phyloP scores from a whole-genome alignment of 768 basidiomycete genomes.

The Grammothele lineata region DNA sequence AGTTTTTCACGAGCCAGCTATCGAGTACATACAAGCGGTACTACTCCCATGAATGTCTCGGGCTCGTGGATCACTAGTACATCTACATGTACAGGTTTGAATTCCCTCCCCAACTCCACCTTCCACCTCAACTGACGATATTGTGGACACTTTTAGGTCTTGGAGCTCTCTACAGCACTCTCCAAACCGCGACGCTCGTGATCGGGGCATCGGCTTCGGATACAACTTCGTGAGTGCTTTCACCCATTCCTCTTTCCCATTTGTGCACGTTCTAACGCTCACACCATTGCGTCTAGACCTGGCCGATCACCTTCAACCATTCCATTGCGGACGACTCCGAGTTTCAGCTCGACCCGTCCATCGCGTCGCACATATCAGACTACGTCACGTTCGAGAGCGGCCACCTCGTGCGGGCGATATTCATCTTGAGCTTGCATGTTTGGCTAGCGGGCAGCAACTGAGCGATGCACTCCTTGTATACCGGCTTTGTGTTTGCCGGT shows the following conservation, averaged over 20 bases:
- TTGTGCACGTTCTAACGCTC: constrained; percentile 48
- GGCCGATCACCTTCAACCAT: constrained; percentile 53
- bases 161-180: constrained; percentile 62
- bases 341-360: constrained; percentile 42
- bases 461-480: constrained; percentile 2
- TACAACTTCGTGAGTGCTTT: constrained; percentile 49
- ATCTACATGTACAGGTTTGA: constrained; percentile 53
- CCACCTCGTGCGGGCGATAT: constrained; percentile 42
- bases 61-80: constrained; percentile 40
- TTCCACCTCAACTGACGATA: no score
- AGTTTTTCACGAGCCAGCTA: no score
- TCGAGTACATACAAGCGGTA: no score
- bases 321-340: constrained; percentile 40
- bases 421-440: constrained; percentile 58
- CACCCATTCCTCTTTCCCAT: constrained; percentile 18
- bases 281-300: constrained; percentile 71
- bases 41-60: constrained; percentile 55
- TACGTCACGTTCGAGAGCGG: constrained; percentile 57
- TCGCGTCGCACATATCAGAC: constrained; percentile 56
- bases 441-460: constrained; percentile 35
- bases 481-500: neutral
- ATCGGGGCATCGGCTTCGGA: constrained; percentile 66
- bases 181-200: constrained; percentile 53
- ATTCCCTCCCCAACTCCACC: constrained; percentile 35
- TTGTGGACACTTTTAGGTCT: constrained; percentile 34